phyloP scores from a whole-genome alignment of 306 rosid genomes.

The Acmispon strigosus region DNA sequence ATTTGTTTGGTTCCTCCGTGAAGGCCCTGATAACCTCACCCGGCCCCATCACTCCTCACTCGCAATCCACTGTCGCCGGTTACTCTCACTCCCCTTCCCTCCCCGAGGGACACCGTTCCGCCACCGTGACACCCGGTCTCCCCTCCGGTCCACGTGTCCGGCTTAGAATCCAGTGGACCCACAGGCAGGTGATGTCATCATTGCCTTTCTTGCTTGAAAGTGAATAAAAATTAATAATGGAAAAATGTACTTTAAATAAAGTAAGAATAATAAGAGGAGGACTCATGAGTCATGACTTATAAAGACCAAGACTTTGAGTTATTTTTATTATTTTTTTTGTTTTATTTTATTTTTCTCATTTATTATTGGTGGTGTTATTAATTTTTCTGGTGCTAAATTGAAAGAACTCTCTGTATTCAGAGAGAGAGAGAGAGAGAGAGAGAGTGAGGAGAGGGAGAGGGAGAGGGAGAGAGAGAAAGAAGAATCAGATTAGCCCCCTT shows the following conservation, averaged over 20 bases:
- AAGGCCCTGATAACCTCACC: constrained; percentile 27
- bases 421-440: not conserved
- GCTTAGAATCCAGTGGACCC: constrained; percentile 14
- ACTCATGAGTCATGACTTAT: not conserved
- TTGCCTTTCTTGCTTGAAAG: constrained; percentile 16
- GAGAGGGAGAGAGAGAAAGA: constrained; percentile 18
- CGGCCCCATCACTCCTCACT: not conserved
- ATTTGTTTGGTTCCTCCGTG: constrained; percentile 13
- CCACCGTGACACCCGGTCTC: constrained; percentile 10
- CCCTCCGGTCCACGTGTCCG: constrained; percentile 38
- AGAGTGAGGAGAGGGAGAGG: not conserved
- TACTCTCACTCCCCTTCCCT: not conserved
- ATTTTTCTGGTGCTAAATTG: constrained; percentile 25
- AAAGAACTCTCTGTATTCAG: constrained; percentile 12
- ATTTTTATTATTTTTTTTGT: not conserved
- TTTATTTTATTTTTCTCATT: not conserved
- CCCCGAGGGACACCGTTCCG: not conserved
- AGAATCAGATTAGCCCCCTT: constrained; percentile 47
- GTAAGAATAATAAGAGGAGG: not conserved
- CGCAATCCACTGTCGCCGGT: constrained; percentile 32
- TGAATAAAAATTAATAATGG: not conserved
- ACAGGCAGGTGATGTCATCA: constrained; percentile 37
- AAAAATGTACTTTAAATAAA: constrained; percentile 4
- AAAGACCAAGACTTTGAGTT: constrained; percentile 30
- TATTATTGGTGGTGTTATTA: not conserved